phyloP scores from a whole-genome alignment of 2,329 filamentous ascomycete genomes.

The Cladophialophora yegresii region DNA sequence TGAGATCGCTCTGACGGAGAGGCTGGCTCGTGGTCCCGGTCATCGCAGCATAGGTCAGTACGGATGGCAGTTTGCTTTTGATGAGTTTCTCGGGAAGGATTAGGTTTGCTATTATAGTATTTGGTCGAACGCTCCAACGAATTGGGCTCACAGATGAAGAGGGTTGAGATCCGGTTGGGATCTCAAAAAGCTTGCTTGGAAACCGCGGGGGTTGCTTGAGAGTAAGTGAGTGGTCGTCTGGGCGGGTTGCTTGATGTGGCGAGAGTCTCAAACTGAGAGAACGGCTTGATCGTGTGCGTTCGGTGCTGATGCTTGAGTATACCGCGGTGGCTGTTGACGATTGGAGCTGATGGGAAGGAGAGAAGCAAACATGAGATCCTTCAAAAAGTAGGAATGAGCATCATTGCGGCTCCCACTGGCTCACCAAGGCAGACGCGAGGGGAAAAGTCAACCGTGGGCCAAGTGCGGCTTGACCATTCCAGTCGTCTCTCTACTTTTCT shows the following conservation, averaged over 20 bases:
- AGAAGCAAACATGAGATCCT: neutral
- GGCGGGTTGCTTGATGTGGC: neutral
- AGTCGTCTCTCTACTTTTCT: neutral
- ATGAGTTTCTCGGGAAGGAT: neutral
- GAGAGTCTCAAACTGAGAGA: neutral
- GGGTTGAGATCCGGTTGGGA: neutral
- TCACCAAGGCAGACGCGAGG: neutral
- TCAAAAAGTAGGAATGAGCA: neutral
- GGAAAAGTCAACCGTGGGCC: neutral
- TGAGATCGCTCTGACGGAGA: neutral
- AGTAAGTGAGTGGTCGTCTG: neutral
- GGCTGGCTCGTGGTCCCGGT: too few species aligned
- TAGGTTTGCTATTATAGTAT: neutral
- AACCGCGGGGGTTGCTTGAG: neutral
- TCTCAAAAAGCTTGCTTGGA: neutral
- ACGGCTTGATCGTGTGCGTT: neutral
- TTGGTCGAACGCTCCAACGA: neutral
- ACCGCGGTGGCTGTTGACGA: neutral
- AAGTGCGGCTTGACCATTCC: neutral
- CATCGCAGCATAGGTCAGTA: neutral
- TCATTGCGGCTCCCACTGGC: neutral
- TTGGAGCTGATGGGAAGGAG: neutral
- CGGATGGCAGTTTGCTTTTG: neutral
- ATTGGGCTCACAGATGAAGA: neutral
- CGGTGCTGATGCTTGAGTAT: neutral